phyloP scores from a whole-genome alignment of 148 eudicot genomes.

The Polygonum maritimum region DNA sequence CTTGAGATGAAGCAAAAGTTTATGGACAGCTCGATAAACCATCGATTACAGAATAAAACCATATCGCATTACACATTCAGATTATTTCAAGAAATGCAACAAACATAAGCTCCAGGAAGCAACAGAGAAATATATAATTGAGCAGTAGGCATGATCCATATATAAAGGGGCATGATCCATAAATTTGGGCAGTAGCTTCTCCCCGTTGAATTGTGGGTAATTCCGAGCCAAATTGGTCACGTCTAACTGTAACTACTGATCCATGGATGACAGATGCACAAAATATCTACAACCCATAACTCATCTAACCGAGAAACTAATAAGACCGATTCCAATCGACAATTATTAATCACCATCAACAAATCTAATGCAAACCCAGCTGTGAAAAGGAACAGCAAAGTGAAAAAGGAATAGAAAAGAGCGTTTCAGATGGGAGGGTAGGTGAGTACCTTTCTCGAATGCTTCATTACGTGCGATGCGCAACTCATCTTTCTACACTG shows the following conservation, averaged over 20 bases:
- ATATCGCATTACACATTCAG: background rate
- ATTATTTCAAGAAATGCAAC: background rate
- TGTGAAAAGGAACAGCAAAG: background rate
- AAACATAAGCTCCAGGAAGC: background rate
- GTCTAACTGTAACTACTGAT: background rate
- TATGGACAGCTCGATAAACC: background rate
- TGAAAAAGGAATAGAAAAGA: background rate
- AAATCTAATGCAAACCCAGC: background rate
- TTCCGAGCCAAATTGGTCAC: background rate
- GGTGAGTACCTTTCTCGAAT: conserved; percentile 32
- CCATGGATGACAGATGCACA: background rate
- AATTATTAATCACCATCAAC: background rate
- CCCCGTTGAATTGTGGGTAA: background rate
- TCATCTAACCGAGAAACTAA: background rate
- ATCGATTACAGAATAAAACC: background rate
- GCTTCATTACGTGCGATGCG: conserved; percentile 30
- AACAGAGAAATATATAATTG: no score
- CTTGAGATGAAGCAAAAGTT: background rate
- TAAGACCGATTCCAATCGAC: background rate
- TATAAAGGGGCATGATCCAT: background rate
- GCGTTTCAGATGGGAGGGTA: background rate
- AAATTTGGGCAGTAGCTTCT: background rate
- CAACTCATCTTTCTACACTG: conserved; percentile 19
- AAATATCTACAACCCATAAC: background rate
- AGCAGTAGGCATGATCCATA: no score